Evolutionary conservation across 257 asterid genomes (phyloP).

Genomic region (Solanum tacnaense): DNA sequence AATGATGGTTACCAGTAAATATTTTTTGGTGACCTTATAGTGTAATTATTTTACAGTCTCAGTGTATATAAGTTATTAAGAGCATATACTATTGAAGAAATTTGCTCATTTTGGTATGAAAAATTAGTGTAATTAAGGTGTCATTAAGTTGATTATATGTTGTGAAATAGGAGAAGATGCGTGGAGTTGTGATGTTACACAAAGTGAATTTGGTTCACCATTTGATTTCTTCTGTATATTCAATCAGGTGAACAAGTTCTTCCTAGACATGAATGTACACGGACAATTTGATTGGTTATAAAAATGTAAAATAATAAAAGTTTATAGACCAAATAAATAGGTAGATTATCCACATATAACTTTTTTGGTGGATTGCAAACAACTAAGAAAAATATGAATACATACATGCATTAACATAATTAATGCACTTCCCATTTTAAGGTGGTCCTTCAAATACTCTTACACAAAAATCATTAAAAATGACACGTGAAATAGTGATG

Average conservation of each 20-base stretch:
- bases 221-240: too few species aligned
- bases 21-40: neutral
- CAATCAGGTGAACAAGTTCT: too few species aligned
- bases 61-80: neutral
- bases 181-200: too few species aligned
- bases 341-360: too few species aligned
- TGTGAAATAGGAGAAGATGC: neutral
- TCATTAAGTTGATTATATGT: neutral
- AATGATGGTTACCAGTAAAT: neutral
- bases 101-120: neutral
- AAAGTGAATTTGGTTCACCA: too few species aligned
- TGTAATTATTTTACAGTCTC: neutral
- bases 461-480: neutral
- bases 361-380: neutral
- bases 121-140: neutral
- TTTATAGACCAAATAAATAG: too few species aligned
- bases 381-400: neutral
- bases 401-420: neutral
- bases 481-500: neutral
- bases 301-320: too few species aligned
- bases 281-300: too few species aligned
- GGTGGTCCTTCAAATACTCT: neutral
- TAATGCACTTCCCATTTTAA: neutral
- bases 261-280: too few species aligned
- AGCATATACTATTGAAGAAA: neutral